Evolutionary conservation across 192 early-diverging fungal genomes (phyloP), one percentile per base, ranked within the genome.

Genomic region (Coemansia sp.): DNA sequence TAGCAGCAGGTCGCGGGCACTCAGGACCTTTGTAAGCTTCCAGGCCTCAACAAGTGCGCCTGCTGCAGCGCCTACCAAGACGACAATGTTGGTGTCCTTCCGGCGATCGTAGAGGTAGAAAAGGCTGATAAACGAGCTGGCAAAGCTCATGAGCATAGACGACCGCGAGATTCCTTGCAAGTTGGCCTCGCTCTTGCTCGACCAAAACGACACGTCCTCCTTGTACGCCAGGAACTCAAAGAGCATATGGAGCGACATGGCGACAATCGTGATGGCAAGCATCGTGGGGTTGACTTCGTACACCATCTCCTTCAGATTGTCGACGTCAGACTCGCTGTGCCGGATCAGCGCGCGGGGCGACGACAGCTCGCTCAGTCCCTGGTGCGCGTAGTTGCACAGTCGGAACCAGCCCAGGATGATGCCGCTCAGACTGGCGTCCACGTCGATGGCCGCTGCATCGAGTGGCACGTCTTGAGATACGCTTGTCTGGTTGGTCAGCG

Each of bases 211-310:
- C 19, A 87, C 71, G 45, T 87, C 86, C 20, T 87, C 74, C 67
- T 85, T 87, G 73, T 84, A 83, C 1, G 86, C 86, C 66, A 87
- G 49, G 42, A 85, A 75, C 59, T 86, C 85, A 67, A 87, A 86
- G 46, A 87, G 65, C 58, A 82, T 56, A 54, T 87, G 86, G 51
- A 87, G 43, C 0, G 76, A 58, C 64, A 82, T 80, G 6, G 84
- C 86, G 11, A 62, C 27, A 32, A 86, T 70, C 12, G 86, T 87
- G 19, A 87, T 82, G 0, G 56, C 74, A 32, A 87, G 70, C 79
- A 87, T 76, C 6, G 72, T 74, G 11, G 86, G 86, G 32, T 86
- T 86, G 38, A 79, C 83, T 42, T 86, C 86, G 37, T 80, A 78
- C 47, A 87, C 67, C 85, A 86, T 87, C 38, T 80, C 69, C 54